Evolutionary conservation across 179 eudicot genomes (phyloP).

Genomic region (Monotropa hypopitys): DNA sequence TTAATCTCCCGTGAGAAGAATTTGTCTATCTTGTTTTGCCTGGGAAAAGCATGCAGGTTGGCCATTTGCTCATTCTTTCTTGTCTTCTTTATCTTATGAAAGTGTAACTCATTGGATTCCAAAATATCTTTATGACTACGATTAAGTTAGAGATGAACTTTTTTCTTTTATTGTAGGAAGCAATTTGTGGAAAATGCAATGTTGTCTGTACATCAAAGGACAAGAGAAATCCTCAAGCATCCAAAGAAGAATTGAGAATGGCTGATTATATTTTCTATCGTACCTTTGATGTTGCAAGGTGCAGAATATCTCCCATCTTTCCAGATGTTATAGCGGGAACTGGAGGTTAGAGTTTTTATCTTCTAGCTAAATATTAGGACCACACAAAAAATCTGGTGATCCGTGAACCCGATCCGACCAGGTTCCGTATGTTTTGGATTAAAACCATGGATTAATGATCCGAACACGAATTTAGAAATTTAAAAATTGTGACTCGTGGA

Average conservation of each 20-base stretch:
- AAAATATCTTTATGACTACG: too few species aligned
- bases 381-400: too few species aligned
- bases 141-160: background rate
- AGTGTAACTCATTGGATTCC: background rate
- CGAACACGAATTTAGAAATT: too few species aligned
- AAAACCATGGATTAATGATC: too few species aligned
- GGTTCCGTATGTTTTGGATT: too few species aligned
- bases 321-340: conserved; percentile 30
- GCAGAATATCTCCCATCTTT: conserved; percentile 39
- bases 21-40: too few species aligned
- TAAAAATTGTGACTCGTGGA: too few species aligned
- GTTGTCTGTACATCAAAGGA: conserved; percentile 66
- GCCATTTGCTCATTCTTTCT: background rate
- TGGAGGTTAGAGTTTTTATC: conserved; percentile 27
- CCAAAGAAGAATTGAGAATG: conserved; percentile 35
- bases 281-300: conserved; percentile 54
- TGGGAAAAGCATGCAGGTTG: too few species aligned
- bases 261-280: conserved; percentile 58
- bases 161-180: conserved; percentile 39
- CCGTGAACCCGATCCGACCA: too few species aligned
- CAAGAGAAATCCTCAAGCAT: conserved; percentile 56
- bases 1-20: background rate
- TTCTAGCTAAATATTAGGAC: background rate
- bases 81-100: background rate
- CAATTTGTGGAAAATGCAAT: conserved; percentile 74